These are phyloP conservation scores for Hypoxylon sp. DNA, from an alignment of 2,329 filamentous ascomycete species.

Conservation along the genomic window DNA sequence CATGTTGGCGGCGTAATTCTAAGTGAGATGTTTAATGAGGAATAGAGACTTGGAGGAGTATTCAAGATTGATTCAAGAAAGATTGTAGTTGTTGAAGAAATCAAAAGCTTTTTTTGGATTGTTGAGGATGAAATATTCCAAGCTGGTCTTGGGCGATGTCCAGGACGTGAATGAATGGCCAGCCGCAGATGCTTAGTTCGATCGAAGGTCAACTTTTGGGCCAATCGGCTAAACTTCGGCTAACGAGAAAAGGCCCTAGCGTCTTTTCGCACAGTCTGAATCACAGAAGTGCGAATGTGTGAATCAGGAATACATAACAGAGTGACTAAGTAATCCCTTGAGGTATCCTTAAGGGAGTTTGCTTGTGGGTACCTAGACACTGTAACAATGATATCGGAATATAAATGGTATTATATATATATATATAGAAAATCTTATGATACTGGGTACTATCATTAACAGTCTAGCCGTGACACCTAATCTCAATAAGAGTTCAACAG, in stretches of 20 bases:
- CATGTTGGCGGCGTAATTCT: constrained; percentile 57
- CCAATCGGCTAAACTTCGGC: constrained; percentile 46
- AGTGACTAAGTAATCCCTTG: too few relatives aligned
- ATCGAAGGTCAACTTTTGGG: constrained; percentile 14
- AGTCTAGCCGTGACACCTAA: constrained; percentile 6
- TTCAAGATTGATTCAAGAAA: not conserved
- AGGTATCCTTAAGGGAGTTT: too few relatives aligned
- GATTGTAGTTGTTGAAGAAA: not conserved
- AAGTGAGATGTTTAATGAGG: not conserved
- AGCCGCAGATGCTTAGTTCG: constrained; percentile 8
- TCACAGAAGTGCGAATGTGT: too few relatives aligned
- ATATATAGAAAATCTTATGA: not conserved
- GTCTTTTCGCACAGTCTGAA: not conserved
- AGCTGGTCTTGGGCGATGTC: constrained; percentile 5
- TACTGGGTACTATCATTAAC: constrained; percentile 22
- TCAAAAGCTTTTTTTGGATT: not conserved
- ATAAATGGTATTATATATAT: not conserved
- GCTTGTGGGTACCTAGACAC: not conserved
- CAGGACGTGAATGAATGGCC: constrained; percentile 11
- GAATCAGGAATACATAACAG: too few relatives aligned
- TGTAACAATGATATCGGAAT: not conserved
- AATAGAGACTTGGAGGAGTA: not conserved
- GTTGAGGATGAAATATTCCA: not conserved
- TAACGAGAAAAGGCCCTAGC: not conserved
- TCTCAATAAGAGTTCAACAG: constrained; percentile 12